Evolutionary conservation across 805 yeast genomes (phyloP).

Genomic region (Teunomyces atbi): DNA sequence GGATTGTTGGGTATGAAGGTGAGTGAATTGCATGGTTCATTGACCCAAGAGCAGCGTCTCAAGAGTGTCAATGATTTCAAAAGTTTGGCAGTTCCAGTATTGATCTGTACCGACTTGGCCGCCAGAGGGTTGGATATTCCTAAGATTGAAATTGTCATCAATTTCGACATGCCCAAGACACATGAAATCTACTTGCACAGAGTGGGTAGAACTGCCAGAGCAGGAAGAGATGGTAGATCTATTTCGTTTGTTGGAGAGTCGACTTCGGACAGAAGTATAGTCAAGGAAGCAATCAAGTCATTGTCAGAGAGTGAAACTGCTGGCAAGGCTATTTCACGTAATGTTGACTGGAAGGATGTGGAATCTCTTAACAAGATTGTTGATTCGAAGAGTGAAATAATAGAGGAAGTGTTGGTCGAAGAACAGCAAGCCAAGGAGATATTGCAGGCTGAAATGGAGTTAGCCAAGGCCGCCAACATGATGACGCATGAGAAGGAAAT

Average conservation of each 20-base stretch:
- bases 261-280: slow-evolving; percentile 81
- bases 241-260: slow-evolving; percentile 93
- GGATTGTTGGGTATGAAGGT: slow-evolving; percentile 77
- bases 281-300: slow-evolving; percentile 82
- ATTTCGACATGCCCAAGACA: slow-evolving; percentile 93
- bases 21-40: slow-evolving; percentile 78
- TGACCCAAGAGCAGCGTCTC: slow-evolving; percentile 91
- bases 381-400: slow-evolving; percentile 53
- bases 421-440: slow-evolving; percentile 89
- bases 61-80: slow-evolving; percentile 80
- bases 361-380: slow-evolving; percentile 65
- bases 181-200: slow-evolving; percentile 92
- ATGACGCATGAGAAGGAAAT: slow-evolving; percentile 80
- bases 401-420: slow-evolving; percentile 79
- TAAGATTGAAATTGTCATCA: slow-evolving; percentile 90
- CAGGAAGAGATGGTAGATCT: slow-evolving; percentile 93
- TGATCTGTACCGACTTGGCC: slow-evolving; percentile 96
- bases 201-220: slow-evolving; percentile 99
- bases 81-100: slow-evolving; percentile 75
- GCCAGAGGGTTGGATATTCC: slow-evolving; percentile 99
- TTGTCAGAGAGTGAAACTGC: slow-evolving; percentile 32
- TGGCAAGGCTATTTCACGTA: slow-evolving; percentile 76
- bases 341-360: slow-evolving; percentile 85
- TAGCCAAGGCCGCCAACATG: slow-evolving; percentile 80
- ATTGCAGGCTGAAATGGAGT: slow-evolving; percentile 85